Conservation (phyloP, 371 early-diverging fungal species). For the Mucor ambiguus region DNA sequence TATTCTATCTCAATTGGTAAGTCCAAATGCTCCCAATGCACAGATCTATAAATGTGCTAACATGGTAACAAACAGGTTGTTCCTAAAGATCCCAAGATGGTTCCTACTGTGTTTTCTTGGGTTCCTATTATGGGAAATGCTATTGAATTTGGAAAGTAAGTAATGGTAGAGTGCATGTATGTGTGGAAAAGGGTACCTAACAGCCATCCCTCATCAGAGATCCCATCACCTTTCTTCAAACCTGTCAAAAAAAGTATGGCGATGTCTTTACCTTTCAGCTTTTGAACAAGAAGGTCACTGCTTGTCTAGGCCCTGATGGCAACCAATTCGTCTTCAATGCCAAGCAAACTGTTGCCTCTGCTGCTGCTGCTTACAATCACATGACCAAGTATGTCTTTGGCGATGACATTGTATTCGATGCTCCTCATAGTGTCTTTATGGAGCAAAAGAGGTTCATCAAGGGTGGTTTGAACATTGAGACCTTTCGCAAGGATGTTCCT, state of each 20-base stretch:
- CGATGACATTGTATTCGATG: conserved; percentile 93
- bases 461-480: conserved; percentile 83
- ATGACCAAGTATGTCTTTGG: conserved; percentile 98
- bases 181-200: background rate
- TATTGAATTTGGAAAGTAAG: conserved; percentile 80
- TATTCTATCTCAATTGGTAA: conserved; percentile 48
- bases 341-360: conserved; percentile 84
- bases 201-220: conserved; percentile 42
- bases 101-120: conserved; percentile 84
- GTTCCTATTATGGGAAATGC: conserved; percentile 92
- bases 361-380: conserved; percentile 92
- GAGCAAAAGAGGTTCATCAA: conserved; percentile 98
- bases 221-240: conserved; percentile 84
- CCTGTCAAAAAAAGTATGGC: conserved; percentile 74
- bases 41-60: background rate
- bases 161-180: background rate
- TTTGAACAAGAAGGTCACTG: conserved; percentile 91
- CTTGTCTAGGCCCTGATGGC: conserved; percentile 91
- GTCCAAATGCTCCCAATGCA: background rate
- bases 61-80: conserved; percentile 32
- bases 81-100: conserved; percentile 64
- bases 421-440: conserved; percentile 89
- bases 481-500: conserved; percentile 86
- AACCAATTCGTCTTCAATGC: conserved; percentile 96
- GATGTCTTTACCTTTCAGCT: conserved; percentile 93